Base-by-base conservation (phyloP, 2,329 filamentous ascomycete genomes). In the Neurospora sp. region DNA sequence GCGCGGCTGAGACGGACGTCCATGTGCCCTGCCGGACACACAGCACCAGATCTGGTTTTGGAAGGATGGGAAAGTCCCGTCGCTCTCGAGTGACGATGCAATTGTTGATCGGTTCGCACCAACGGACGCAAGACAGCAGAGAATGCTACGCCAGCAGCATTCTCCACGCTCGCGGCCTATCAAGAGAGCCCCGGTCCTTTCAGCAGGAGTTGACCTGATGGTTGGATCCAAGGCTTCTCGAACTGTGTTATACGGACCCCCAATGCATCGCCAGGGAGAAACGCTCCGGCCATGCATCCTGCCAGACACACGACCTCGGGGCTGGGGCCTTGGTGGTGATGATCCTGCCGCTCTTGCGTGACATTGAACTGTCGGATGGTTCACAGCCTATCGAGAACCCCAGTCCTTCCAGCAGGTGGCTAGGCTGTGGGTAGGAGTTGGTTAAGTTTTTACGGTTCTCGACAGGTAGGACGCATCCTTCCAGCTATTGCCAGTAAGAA, bases 391-490 rank as follows among this genome's bases (percentile, higher is more conserved):
- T 62, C 52, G 15, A 62, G 28, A 62, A 62, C 23, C 52, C 23
- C 13, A 33, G 23, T 62, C 52, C 52, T 62, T 62, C 28, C 52
- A 62, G 8, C 13, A n/a, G 52, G 13, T 62, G 52, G 52, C 52
- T 62, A 66, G 46, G 38, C 38, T 67, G 38, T 40, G 69, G 68
- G 46, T 70, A 68, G 66, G 69, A 68, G 11, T 70, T 70, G 69
- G 69, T 38, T 38, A 46, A 11, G 5, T 46, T 70, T 70, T 70
- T 70, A 68, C 66, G 66, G 46, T 62, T 68, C 43, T 70, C 28
- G 69, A 68, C 66, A 40, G n/a, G 66, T 66, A 23, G 23, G 66
- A 66, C 38, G 52, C 69, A 8, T 66, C 43, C 69, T 43, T 70
- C 43, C 38, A 70, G 69, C 11, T 13, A 19, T 38, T 19, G 66